Conservation (phyloP, 495 filamentous ascomycete genomes). For the Aspergillus haitiensis region DNA sequence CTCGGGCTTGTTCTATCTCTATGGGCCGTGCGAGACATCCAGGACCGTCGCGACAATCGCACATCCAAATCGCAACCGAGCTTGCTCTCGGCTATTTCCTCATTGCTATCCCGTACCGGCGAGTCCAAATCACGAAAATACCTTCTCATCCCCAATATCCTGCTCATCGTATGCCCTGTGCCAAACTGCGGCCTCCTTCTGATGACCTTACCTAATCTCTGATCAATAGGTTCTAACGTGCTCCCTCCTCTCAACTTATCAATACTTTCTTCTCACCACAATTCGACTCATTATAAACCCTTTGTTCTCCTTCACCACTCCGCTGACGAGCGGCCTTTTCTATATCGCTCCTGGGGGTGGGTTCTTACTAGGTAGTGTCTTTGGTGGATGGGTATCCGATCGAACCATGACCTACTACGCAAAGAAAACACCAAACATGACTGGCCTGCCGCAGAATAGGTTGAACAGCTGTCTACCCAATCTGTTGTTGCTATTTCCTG, state of each 20-base stretch:
- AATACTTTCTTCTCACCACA: background rate
- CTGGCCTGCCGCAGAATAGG: background rate
- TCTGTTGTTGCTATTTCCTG: background rate
- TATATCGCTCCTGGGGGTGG: background rate
- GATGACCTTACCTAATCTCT: background rate
- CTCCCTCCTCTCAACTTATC: background rate
- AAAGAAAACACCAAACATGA: background rate
- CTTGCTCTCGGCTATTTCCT: too few relatives aligned
- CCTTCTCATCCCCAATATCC: too few relatives aligned
- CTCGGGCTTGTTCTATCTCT: background rate
- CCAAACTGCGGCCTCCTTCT: too few relatives aligned
- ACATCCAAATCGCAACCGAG: too few relatives aligned
- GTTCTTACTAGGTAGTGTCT: background rate
- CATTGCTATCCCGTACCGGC: too few relatives aligned
- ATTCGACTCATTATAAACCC: background rate
- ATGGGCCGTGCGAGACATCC: background rate
- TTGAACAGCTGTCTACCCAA: background rate
- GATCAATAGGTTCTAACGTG: background rate
- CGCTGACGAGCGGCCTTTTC: background rate
- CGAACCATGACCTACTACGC: background rate
- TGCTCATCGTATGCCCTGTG: too few relatives aligned
- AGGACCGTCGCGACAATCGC: too few relatives aligned
- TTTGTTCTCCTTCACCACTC: background rate
- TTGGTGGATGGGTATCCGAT: background rate
- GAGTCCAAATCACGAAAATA: too few relatives aligned